Evolutionary conservation across 2,329 filamentous ascomycete species (phyloP).

Genomic region (Coniosporium tulheliwenetii): DNA sequence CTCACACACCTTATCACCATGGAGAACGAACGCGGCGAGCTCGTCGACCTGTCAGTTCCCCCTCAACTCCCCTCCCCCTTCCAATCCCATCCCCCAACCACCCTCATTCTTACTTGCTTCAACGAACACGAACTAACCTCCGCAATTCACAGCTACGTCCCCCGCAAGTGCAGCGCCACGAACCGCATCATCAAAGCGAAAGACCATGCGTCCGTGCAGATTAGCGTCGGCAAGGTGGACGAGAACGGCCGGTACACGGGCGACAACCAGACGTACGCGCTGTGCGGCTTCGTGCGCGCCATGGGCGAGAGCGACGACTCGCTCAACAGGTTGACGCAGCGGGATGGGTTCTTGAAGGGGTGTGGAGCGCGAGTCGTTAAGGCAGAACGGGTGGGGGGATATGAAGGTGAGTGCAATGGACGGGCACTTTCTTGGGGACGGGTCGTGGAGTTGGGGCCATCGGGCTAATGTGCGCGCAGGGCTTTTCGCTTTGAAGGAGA

Average conservation of each 20-base stretch:
- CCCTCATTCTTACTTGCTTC: no score
- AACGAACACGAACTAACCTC: slow-evolving; percentile 12
- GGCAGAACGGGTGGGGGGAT: slow-evolving; percentile 18
- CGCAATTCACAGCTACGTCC: slow-evolving; percentile 59
- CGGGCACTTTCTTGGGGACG: no score
- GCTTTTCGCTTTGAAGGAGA: no score
- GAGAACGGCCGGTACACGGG: slow-evolving; percentile 95
- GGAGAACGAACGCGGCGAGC: slow-evolving; percentile 99
- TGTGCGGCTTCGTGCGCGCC: slow-evolving; percentile 93
- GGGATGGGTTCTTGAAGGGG: slow-evolving; percentile 93
- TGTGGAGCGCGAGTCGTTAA: slow-evolving; percentile 66
- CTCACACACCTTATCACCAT: slow-evolving; percentile 40
- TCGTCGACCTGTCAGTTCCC: slow-evolving; percentile 84
- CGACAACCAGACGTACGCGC: slow-evolving; percentile 94
- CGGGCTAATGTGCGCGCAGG: no score
- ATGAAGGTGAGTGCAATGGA: slow-evolving; percentile 1
- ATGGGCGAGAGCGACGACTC: slow-evolving; percentile 97
- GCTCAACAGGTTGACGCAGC: slow-evolving; percentile 88
- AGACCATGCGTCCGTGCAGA: slow-evolving; percentile 97
- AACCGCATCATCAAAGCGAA: slow-evolving; percentile 99
- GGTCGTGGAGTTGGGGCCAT: no score
- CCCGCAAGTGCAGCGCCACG: slow-evolving; percentile 96
- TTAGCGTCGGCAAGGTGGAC: slow-evolving; percentile 94
- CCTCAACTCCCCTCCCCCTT: slow-evolving; percentile 3
- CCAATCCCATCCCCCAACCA: background rate